Evolutionary conservation across 23 red algal species (phyloP).

Genomic region (Gracilaria caudata): DNA sequence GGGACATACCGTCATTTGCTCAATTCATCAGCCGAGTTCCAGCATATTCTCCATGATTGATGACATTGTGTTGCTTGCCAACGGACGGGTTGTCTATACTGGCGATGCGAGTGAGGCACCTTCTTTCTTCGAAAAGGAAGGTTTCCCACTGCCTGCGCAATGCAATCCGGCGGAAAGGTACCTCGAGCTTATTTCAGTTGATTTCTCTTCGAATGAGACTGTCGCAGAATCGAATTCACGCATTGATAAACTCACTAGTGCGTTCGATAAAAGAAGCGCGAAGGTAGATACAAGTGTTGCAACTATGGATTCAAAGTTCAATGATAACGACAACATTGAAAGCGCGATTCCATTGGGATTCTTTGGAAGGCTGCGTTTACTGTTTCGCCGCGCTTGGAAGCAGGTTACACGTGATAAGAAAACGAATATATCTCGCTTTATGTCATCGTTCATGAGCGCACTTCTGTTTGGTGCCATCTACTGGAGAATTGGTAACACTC

Average conservation of each 20-base stretch:
- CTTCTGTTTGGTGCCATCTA: conserved; percentile 93
- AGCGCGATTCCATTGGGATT: conserved; percentile 17
- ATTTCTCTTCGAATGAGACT: conserved; percentile 60
- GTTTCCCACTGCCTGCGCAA: conserved; percentile 31
- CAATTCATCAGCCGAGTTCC: conserved; percentile 87
- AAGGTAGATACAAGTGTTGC: conserved; percentile 2
- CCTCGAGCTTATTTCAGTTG: conserved; percentile 84
- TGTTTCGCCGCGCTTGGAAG: conserved; percentile 80
- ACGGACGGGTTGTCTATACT: conserved; percentile 77
- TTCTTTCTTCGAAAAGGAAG: conserved; percentile 77
- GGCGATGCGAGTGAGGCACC: conserved; percentile 55
- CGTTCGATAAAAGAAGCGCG: not conserved
- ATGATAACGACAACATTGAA: not conserved
- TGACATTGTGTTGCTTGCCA: conserved; percentile 87
- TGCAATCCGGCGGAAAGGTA: conserved; percentile 82
- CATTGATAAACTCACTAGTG: conserved; percentile 57
- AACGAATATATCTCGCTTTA: conserved; percentile 77
- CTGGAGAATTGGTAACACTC: conserved; percentile 78
- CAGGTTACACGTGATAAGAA: conserved; percentile 86
- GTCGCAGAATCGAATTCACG: conserved; percentile 41
- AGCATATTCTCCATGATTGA: conserved; percentile 91
- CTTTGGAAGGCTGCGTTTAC: conserved; percentile 51
- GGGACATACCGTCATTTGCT: conserved; percentile 89
- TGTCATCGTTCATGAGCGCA: conserved; percentile 76
- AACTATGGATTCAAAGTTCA: not conserved